Evolutionary conservation across 495 filamentous ascomycete species (phyloP), one percentile per base, ranked within the genome.

Genomic region (Antarctomyces pellizariae): DNA sequence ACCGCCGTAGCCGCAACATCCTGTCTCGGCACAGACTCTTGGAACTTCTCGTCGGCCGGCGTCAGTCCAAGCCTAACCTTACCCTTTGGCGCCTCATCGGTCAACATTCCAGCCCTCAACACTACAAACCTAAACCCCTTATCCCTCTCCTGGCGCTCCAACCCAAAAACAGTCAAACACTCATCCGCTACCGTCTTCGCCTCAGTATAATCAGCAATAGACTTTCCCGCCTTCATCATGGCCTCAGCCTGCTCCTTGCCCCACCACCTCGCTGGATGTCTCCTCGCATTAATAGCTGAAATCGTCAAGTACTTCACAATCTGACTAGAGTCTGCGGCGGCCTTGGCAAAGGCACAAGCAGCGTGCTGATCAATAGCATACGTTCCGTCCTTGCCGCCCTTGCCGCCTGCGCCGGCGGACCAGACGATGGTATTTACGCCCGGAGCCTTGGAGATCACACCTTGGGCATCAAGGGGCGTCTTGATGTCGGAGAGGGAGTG

Each of bases 111-210:
- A 0, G 78, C 77, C 6, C 79, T 59, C 20, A 90, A 45, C 31
- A 57, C 55, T 32, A 84, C 75, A 17, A 62, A 68, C 33, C 62
- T 58, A 46, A 76, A 67, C 2, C 51, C 35, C 22, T 32, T 21
- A 30, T 42, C 36, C 34, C 55, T 53, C 18, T 56, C 43, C 4
- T 46, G 35, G 37, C 43, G 43, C 30, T 56, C 55, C 10, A 56
- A 54, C 25, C 39, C 37, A 1, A 37, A 37, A 4, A 59, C 51
- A 5, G 61, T 57, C 33, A 83, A 50, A 22, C 56, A 66, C 46
- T 78, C 66, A 43, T 90, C 78, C 1, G 75, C 74, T 7, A 64
- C 67, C 2, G 73, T 41, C 46, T 84, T 86, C 25, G 79, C 77
- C 28, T 70, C 53, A 38, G 63, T 68, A 45, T 86, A 86, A 1